Conservation (phyloP, 129 eudicot genomes). For the Chrysanthemum lavandulifolium region DNA sequence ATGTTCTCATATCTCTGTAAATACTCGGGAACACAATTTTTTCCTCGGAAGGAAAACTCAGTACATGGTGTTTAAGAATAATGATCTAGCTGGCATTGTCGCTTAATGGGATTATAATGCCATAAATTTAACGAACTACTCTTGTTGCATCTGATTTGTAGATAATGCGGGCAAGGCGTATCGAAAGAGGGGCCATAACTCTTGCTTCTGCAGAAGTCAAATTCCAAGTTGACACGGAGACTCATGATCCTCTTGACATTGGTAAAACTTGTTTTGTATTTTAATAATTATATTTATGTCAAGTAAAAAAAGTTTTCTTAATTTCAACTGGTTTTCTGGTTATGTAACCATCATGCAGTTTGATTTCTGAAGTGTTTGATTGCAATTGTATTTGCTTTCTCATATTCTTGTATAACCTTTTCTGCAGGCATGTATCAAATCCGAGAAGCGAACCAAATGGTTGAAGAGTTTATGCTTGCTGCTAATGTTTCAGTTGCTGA, state of each 20-base stretch:
- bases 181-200: conserved; percentile 97
- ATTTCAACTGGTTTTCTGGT: background rate
- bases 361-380: background rate
- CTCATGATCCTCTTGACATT: conserved; percentile 98
- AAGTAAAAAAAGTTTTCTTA: conserved; percentile 7
- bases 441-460: conserved; percentile 98
- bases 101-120: background rate
- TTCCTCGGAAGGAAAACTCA: background rate
- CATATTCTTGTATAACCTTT: conserved; percentile 1
- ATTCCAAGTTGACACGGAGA: conserved; percentile 96
- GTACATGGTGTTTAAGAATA: background rate
- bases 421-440: conserved; percentile 93
- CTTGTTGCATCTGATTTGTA: conserved; percentile 31
- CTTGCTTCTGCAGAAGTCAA: conserved; percentile 99
- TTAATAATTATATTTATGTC: background rate
- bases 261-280: conserved; percentile 40
- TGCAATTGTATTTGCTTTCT: background rate
- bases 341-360: background rate
- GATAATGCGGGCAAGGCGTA: conserved; percentile 95
- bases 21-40: too few relatives aligned
- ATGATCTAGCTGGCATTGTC: background rate
- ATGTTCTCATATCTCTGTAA: too few relatives aligned
- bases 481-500: conserved; percentile 94
- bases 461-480: conserved; percentile 99
- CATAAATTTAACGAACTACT: background rate